These are phyloP conservation scores for Ceriops decandra DNA, from an alignment of 345 rosid genomes.

Conservation along the genomic window DNA sequence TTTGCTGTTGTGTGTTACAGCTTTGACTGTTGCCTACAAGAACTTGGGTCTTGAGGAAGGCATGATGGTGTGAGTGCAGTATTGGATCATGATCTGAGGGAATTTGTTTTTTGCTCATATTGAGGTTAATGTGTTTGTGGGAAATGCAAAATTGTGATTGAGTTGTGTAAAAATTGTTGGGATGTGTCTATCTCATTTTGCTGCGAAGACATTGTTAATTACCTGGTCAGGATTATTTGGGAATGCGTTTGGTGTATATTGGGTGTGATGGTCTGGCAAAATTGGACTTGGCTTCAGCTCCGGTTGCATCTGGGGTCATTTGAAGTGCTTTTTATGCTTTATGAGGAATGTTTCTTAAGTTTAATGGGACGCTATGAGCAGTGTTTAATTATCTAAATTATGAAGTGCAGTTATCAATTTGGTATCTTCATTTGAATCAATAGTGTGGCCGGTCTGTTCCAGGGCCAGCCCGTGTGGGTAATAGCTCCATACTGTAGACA, in stretches of 20 bases:
- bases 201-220: constrained; percentile 18
- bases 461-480: constrained; percentile 13
- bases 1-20: constrained; percentile 28
- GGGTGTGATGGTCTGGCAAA: constrained; percentile 17
- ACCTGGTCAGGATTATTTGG: not conserved
- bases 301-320: constrained; percentile 8
- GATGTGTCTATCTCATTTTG: constrained; percentile 21
- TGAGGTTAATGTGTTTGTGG: constrained; percentile 31
- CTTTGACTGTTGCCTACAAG: constrained; percentile 61
- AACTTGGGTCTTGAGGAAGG: constrained; percentile 68
- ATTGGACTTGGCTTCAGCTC: constrained; percentile 16
- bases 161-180: constrained; percentile 11
- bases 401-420: constrained; percentile 12
- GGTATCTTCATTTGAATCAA: not conserved
- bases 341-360: constrained; percentile 6
- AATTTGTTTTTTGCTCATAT: constrained; percentile 23
- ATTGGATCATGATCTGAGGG: constrained; percentile 36
- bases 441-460: constrained; percentile 3
- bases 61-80: constrained; percentile 49
- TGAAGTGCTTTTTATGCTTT: constrained; percentile 8
- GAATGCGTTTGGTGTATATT: constrained; percentile 10
- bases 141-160: constrained; percentile 11
- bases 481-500: constrained; percentile 10
- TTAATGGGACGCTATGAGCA: constrained; percentile 8
- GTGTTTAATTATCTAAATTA: not conserved